A percentile compares a stretch with the other conserved stretches of the same genome.
These are phyloP conservation scores for Termitomyces sp. DNA, from an alignment of 768 basidiomycete genomes.

Conservation along the genomic window DNA sequence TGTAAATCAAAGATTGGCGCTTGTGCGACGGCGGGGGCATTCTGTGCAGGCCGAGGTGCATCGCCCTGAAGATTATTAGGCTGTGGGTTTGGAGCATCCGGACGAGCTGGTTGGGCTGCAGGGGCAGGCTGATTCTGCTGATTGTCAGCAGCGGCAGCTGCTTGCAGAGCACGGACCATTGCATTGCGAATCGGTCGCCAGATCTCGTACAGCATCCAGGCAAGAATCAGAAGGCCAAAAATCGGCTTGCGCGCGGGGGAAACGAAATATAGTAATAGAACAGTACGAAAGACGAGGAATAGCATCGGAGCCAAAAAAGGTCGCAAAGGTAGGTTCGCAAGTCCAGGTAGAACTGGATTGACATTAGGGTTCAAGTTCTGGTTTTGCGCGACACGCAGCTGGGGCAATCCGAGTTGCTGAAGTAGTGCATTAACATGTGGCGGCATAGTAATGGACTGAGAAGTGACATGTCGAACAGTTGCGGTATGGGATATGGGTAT, in stretches of 20 bases:
- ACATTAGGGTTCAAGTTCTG: constrained; percentile 29
- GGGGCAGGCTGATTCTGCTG: constrained; percentile 17
- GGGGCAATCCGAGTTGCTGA: constrained; percentile 59
- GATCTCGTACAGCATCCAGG: constrained; percentile 72
- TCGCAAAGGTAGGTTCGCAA: constrained; percentile 59
- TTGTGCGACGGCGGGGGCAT: constrained; percentile 11
- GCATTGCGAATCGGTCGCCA: constrained; percentile 62
- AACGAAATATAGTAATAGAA: constrained; percentile 71
- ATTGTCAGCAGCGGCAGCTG: constrained; percentile 26
- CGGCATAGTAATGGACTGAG: constrained; percentile 30
- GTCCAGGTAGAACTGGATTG: constrained; percentile 29
- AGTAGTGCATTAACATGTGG: constrained; percentile 56
- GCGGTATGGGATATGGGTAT: constrained; percentile 21
- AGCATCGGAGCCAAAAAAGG: constrained; percentile 62
- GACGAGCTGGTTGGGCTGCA: constrained; percentile 3
- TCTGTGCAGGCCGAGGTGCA: constrained; percentile 14
- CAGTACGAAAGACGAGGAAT: constrained; percentile 63
- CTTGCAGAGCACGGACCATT: constrained; percentile 30
- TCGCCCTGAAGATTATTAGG: constrained; percentile 12
- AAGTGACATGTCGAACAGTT: constrained; percentile 17
- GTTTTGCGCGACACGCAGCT: constrained; percentile 33
- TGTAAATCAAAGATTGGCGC: constrained; percentile 25
- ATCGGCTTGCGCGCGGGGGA: constrained; percentile 70
- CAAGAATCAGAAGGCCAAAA: constrained; percentile 58
- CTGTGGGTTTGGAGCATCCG: constrained; percentile 9